Conservation (phyloP, 1,139 yeast genomes). For the Spathaspora jeffriesii region DNA sequence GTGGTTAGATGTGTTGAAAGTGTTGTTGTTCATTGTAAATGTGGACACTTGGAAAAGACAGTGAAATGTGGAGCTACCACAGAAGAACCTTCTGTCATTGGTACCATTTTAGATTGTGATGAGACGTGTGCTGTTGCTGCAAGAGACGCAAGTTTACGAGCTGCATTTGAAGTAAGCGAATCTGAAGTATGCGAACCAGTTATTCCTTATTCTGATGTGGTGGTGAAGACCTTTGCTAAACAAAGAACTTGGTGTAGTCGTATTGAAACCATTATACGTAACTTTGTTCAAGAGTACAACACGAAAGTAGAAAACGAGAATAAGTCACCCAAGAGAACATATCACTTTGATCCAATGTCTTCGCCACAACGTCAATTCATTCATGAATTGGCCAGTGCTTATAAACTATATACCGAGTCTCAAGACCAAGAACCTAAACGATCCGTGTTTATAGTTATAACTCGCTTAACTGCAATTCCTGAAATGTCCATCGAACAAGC, state of each 20-base stretch:
- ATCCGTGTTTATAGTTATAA: conserved; percentile 60
- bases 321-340: conserved; percentile 17
- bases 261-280: conserved; percentile 54
- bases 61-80: conserved; percentile 57
- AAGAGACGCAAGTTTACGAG: conserved; percentile 62
- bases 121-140: conserved; percentile 65
- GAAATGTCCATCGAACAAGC: conserved; percentile 27
- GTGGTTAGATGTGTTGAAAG: conserved; percentile 43
- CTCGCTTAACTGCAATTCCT: conserved; percentile 35
- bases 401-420: conserved; percentile 63
- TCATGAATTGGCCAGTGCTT: conserved; percentile 65
- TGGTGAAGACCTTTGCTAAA: conserved; percentile 42
- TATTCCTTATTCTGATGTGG: conserved; percentile 43
- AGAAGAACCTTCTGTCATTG: conserved; percentile 25
- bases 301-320: conserved; percentile 18
- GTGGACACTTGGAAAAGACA: conserved; percentile 55
- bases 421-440: conserved; percentile 84
- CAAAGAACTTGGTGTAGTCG: conserved; percentile 67
- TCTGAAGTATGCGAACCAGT: conserved; percentile 16
- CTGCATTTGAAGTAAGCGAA: conserved; percentile 52
- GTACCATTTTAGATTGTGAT: conserved; percentile 55
- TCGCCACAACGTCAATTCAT: conserved; percentile 69
- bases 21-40: conserved; percentile 57
- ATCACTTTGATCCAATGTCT: conserved; percentile 75
- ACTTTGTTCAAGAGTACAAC: conserved; percentile 42